These are phyloP conservation scores for Magnaporthales sp. DNA, from an alignment of 2,329 filamentous ascomycete genomes.

Conservation along the genomic window DNA sequence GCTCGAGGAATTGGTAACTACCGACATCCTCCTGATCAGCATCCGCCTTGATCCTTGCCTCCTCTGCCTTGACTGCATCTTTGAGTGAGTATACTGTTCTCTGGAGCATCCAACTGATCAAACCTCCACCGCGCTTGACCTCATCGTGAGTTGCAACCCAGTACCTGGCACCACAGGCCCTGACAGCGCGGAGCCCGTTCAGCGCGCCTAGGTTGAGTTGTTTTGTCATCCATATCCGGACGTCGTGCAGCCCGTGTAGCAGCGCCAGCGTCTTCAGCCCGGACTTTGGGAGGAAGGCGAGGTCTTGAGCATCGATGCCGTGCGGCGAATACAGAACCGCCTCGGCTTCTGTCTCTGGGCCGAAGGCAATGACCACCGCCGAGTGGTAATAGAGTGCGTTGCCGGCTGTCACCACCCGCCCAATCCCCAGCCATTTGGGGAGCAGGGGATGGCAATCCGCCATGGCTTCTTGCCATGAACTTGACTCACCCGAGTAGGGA, in stretches of 20 bases:
- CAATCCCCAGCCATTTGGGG: slow-evolving; percentile 54
- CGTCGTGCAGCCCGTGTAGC: slow-evolving; percentile 56
- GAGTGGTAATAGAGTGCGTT: slow-evolving; percentile 54
- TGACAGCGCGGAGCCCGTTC: slow-evolving; percentile 50
- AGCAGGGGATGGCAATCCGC: slow-evolving; percentile 20
- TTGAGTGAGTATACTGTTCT: slow-evolving; percentile 33
- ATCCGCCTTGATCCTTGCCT: slow-evolving; percentile 14
- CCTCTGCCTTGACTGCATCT: slow-evolving; percentile 30
- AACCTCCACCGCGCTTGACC: slow-evolving; percentile 47
- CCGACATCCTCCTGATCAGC: slow-evolving; percentile 20
- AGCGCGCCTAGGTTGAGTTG: slow-evolving; percentile 56
- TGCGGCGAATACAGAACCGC: slow-evolving; percentile 58
- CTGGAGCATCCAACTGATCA: slow-evolving; percentile 43
- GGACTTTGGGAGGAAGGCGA: slow-evolving; percentile 32
- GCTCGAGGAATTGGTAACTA: slow-evolving; percentile 38
- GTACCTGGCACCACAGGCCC: slow-evolving; percentile 43
- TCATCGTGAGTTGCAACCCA: slow-evolving; percentile 62
- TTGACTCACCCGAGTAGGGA: slow-evolving; percentile 24
- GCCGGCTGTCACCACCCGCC: slow-evolving; percentile 41
- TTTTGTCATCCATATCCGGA: slow-evolving; percentile 37
- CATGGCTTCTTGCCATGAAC: slow-evolving; percentile 3
- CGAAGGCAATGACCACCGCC: slow-evolving; percentile 50
- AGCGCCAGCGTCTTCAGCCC: slow-evolving; percentile 45
- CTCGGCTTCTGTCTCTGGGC: slow-evolving; percentile 25
- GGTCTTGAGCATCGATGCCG: slow-evolving; percentile 40